These are phyloP conservation scores for Ramaria rubella DNA, from an alignment of 768 basidiomycete species.

Conservation along the genomic window DNA sequence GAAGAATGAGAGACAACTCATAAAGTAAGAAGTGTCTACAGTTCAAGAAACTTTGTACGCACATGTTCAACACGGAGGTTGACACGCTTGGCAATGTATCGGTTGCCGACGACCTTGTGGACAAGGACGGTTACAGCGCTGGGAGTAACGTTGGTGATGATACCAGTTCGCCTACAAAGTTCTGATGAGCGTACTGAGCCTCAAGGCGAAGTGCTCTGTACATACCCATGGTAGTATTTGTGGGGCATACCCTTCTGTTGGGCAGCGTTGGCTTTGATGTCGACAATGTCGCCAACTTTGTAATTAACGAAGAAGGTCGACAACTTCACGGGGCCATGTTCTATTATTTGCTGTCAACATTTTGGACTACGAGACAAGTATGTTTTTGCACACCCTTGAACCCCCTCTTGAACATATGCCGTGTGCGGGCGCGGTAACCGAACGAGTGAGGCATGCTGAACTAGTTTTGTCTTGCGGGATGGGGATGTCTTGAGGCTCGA, in stretches of 20 bases:
- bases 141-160: conserved; percentile 97
- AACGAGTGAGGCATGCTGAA: conserved; percentile 93
- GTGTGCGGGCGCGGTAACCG: conserved; percentile 99
- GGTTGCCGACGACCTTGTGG: conserved; percentile 97
- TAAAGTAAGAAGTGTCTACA: no score
- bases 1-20: neutral
- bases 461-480: conserved; percentile 14
- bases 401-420: conserved; percentile 99
- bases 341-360: conserved; percentile 32
- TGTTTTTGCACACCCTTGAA: conserved; percentile 75
- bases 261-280: conserved; percentile 98
- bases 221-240: conserved; percentile 93
- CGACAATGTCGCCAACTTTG: conserved; percentile 96
- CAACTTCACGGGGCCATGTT: conserved; percentile 83
- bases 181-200: neutral
- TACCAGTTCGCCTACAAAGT: conserved; percentile 83
- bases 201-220: neutral
- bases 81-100: conserved; percentile 99
- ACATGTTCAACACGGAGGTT: conserved; percentile 94
- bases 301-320: conserved; percentile 93
- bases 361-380: conserved; percentile 13
- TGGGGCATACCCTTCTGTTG: conserved; percentile 99
- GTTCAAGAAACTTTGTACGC: neutral
- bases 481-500: conserved; percentile 28
- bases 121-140: conserved; percentile 93